Conservation (phyloP, 768 basidiomycete genomes). For the Cubamyces lactineus region DNA sequence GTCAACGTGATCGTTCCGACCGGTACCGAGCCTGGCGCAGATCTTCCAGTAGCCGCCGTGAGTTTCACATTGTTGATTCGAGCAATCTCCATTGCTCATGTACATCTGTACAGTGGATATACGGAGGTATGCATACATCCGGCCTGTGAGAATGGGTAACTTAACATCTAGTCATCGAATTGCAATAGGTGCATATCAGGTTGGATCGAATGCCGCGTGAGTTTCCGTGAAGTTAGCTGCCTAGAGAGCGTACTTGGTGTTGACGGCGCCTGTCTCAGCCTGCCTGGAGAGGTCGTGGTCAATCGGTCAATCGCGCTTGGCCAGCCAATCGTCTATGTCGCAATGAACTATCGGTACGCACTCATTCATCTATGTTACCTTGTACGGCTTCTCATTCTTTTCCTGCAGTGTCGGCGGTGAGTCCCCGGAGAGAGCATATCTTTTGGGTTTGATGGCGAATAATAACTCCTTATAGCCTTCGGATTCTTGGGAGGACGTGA, state of each 20-base stretch:
- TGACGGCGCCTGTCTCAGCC: constrained; percentile 32
- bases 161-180: not conserved
- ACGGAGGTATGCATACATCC: constrained; percentile 1
- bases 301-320: constrained; percentile 46
- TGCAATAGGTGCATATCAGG: constrained; percentile 7
- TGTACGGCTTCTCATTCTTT: not conserved
- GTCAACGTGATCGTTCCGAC: constrained; percentile 57
- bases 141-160: too few relatives aligned
- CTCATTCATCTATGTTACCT: fast-evolving
- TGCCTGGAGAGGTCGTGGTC: constrained; percentile 48
- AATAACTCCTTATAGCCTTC: constrained; percentile 15
- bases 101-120: constrained; percentile 12
- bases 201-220: constrained; percentile 14
- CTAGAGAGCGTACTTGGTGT: too few relatives aligned
- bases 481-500: constrained; percentile 31
- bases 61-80: not conserved
- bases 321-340: constrained; percentile 53
- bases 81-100: too few relatives aligned
- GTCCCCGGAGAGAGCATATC: not conserved
- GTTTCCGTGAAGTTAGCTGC: not conserved
- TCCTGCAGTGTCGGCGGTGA: constrained; percentile 34
- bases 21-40: constrained; percentile 28
- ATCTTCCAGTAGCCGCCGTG: constrained; percentile 19
- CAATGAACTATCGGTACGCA: constrained; percentile 51
- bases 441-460: not conserved